These are phyloP conservation scores for Xylariaceae sp. DNA, from an alignment of 2,329 filamentous ascomycete genomes.

Conservation along the genomic window DNA sequence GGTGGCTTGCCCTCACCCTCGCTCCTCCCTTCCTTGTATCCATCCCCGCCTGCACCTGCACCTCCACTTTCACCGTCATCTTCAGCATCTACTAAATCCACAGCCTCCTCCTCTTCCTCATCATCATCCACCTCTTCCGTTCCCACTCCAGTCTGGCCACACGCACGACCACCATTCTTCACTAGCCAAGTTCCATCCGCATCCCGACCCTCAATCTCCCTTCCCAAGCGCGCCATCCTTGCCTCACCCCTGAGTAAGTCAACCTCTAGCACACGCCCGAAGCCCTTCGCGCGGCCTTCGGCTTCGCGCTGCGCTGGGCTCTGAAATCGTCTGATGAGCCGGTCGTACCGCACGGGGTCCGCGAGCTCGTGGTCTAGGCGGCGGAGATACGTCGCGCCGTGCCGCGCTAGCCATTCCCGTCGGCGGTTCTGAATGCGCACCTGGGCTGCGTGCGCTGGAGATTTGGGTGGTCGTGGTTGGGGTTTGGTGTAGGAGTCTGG, in stretches of 20 bases:
- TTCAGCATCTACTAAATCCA: too few species aligned
- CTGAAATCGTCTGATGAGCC: constrained; percentile 73
- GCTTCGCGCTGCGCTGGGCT: constrained; percentile 67
- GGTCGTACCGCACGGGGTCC: constrained; percentile 81
- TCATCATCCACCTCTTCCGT: neutral
- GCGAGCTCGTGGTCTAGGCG: constrained; percentile 53
- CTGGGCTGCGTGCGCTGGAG: constrained; percentile 38
- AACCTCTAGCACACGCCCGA: constrained; percentile 72
- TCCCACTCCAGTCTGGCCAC: neutral
- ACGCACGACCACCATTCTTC: neutral
- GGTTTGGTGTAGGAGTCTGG: constrained; percentile 33
- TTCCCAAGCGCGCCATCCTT: constrained; percentile 58
- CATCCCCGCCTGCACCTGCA: constrained; percentile 21
- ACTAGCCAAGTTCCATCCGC: neutral
- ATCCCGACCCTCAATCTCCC: neutral
- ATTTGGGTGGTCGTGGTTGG: constrained; percentile 41
- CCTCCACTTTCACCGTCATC: constrained; percentile 21
- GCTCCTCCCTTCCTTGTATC: constrained; percentile 10
- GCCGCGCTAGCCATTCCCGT: constrained; percentile 67
- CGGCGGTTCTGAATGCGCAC: constrained; percentile 70
- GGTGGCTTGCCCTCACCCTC: constrained; percentile 11
- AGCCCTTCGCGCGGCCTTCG: constrained; percentile 71
- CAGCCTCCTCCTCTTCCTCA: neutral
- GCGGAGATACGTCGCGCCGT: constrained; percentile 70
- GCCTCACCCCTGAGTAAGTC: constrained; percentile 74